Base-by-base conservation (phyloP, 768 basidiomycete species). In the Lepiota venenata region DNA sequence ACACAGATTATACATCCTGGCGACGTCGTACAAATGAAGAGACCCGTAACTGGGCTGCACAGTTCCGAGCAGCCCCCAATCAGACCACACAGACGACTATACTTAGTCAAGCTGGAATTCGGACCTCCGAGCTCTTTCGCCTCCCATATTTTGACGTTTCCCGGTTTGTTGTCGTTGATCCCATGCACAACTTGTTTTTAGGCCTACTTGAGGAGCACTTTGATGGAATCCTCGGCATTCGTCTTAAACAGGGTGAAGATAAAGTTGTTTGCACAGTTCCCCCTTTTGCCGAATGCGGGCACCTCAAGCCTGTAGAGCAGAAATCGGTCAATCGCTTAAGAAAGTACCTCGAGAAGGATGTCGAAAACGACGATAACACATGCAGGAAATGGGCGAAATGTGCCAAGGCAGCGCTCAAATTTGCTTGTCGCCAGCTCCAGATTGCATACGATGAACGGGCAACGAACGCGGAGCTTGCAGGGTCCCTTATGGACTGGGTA, bases 111-210 rank as follows among this genome's bases (percentile, higher is more conserved):
- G 58, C 55, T 29, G 68, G 71, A 0, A 44, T 72, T 1, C 47
- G 66, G 0, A 75, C 63, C 47, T 60, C 61, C 1, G 61, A 62
- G 42, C 56, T 62, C n/a, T 44, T 55, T 6, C 50, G 50, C 11
- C 62, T 76, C 5, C 67, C 69, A 0, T 74, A 75, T 58, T 74
- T 68, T 64, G 58, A 73, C 37, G 65, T 65, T 6, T 58, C 63
- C 4, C 41, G 18, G 1, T 68, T 63, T 35, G 41, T 63, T 0
- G 62, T 69, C 0, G 59, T 73, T n/a, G 72, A 77, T 39, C 52
- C 64, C 1, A 76, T 76, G 72, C 74, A 76, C 37, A 63, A 65
- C n/a, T 56, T 74, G 2, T 64, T 67, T 47, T 61, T 74, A 15
- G 63, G 63, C 14, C 35, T 66, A 1, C 47, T 71, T 22, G 49